Percentiles rank a stretch among this genome's conserved stretches.
These are phyloP conservation scores for Candida odintsovae DNA, from an alignment of 805 yeast genomes.

Conservation along the genomic window DNA sequence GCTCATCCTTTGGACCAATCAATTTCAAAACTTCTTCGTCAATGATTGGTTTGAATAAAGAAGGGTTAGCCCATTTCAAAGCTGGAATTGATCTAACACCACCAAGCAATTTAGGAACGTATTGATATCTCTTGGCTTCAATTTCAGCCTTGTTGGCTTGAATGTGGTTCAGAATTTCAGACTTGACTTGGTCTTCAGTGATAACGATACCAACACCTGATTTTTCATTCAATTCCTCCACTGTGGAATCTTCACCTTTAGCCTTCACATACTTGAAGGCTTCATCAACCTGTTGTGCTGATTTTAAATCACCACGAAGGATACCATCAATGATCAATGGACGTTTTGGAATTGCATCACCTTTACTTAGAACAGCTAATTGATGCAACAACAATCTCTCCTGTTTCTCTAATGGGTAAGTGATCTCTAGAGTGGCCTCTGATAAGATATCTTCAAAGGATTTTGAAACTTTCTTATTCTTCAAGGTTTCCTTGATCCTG, in stretches of 20 bases:
- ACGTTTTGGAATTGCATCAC: slow-evolving; percentile 41
- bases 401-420: slow-evolving; percentile 45
- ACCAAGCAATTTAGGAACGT: slow-evolving; percentile 72
- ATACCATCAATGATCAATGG: slow-evolving; percentile 55
- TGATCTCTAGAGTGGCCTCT: slow-evolving; percentile 31
- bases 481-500: slow-evolving; percentile 73
- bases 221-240: slow-evolving; percentile 49
- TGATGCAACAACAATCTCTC: slow-evolving; percentile 65
- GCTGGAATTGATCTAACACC: slow-evolving; percentile 66
- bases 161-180: slow-evolving; percentile 54
- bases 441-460: slow-evolving; percentile 57
- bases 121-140: slow-evolving; percentile 67
- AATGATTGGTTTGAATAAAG: slow-evolving; percentile 77
- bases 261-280: slow-evolving; percentile 69
- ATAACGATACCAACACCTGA: slow-evolving; percentile 82
- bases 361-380: slow-evolving; percentile 68
- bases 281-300: slow-evolving; percentile 72
- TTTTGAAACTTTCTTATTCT: slow-evolving; percentile 77
- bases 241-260: slow-evolving; percentile 37
- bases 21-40: slow-evolving; percentile 68
- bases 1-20: slow-evolving; percentile 94
- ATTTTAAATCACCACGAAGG: slow-evolving; percentile 54
- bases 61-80: slow-evolving; percentile 91
- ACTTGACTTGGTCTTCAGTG: slow-evolving; percentile 57
- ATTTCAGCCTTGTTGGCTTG: slow-evolving; percentile 54